Evolutionary conservation across 495 filamentous ascomycete genomes (phyloP).

Genomic region (Gamarada debralockiae): DNA sequence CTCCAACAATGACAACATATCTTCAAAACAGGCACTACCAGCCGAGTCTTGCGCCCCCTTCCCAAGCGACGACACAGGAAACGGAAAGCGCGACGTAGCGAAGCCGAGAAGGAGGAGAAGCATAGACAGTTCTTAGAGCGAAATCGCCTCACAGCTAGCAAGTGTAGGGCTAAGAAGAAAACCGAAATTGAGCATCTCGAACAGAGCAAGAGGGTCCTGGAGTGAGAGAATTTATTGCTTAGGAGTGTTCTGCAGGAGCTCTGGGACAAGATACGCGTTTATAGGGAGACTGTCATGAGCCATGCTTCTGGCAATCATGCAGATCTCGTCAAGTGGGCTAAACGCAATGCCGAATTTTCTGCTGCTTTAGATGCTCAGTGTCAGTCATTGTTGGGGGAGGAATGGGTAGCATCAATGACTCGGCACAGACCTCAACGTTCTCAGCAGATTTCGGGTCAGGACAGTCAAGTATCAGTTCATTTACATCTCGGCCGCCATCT

Average conservation of each 20-base stretch:
- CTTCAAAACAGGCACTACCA: neutral
- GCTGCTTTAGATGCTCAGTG: neutral
- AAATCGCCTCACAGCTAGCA: constrained; percentile 60
- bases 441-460: neutral
- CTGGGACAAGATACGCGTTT: neutral
- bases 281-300: neutral
- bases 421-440: neutral
- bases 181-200: constrained; percentile 20
- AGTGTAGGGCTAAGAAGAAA: constrained; percentile 64
- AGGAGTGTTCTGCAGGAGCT: neutral
- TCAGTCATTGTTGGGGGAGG: neutral
- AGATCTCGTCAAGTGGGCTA: neutral
- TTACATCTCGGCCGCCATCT: too few relatives aligned
- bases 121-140: constrained; percentile 50
- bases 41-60: neutral
- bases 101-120: constrained; percentile 14
- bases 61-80: constrained; percentile 1
- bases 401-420: neutral
- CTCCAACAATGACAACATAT: neutral
- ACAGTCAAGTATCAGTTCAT: neutral
- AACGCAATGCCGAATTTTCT: neutral
- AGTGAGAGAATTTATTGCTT: neutral
- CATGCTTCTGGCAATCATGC: neutral
- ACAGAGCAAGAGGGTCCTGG: neutral
- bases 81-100: constrained; percentile 2